Percentiles rank a stretch among this genome's conserved stretches.
Conservation (phyloP, 129 eudicot genomes). For the Artemisia annua region DNA sequence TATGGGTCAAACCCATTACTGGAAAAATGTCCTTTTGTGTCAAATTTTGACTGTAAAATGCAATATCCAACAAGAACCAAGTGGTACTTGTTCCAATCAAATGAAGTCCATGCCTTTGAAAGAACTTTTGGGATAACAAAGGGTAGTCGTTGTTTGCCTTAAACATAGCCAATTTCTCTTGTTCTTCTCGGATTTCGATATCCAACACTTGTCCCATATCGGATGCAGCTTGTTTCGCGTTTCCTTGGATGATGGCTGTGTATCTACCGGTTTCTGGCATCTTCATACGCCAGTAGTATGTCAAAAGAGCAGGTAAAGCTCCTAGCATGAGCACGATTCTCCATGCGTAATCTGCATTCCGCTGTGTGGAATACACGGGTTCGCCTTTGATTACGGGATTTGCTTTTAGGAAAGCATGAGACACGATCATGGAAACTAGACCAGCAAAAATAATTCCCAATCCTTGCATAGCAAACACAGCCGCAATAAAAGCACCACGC, state of each 20-base stretch:
- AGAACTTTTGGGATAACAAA: conserved; percentile 38
- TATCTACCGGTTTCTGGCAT: conserved; percentile 75
- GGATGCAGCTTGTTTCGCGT: conserved; percentile 61
- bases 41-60: conserved; percentile 61
- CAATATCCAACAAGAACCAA: conserved; percentile 63
- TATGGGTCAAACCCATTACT: conserved; percentile 40
- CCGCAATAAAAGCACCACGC: conserved; percentile 60
- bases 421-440: conserved; percentile 48
- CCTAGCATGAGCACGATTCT: conserved; percentile 62
- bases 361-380: conserved; percentile 36
- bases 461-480: conserved; percentile 74
- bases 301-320: conserved; percentile 52
- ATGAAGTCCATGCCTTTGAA: conserved; percentile 52
- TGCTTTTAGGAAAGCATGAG: conserved; percentile 19
- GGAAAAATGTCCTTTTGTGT: conserved; percentile 66
- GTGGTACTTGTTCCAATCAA: conserved; percentile 53
- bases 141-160: conserved; percentile 49
- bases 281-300: conserved; percentile 62
- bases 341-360: conserved; percentile 56
- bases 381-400: background rate
- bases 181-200: conserved; percentile 47
- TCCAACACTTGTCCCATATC: conserved; percentile 66
- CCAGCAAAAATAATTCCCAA: conserved; percentile 68
- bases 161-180: conserved; percentile 40
- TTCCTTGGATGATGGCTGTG: conserved; percentile 56